A percentile compares a stretch with the other conserved stretches of the same genome.
Evolutionary conservation across 1,284 basidiomycete species (phyloP).

Genomic region (Leccinum pallidistipes): DNA sequence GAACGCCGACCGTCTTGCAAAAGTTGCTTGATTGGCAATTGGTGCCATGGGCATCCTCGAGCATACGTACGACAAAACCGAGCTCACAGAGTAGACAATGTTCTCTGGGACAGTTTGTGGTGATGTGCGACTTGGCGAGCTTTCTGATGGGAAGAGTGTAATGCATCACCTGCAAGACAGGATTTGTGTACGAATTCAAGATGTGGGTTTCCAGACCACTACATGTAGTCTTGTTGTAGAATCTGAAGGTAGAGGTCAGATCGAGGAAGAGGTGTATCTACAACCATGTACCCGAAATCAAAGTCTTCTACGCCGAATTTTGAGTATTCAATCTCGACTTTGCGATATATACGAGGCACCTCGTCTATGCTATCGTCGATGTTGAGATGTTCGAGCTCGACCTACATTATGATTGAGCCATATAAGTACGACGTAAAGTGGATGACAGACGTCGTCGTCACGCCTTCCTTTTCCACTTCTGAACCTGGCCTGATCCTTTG

Average conservation of each 20-base stretch:
- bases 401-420: conserved; percentile 31
- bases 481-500: conserved; percentile 69
- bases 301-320: conserved; percentile 99
- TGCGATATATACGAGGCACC: conserved; percentile 84
- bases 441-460: conserved; percentile 38
- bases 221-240: conserved; percentile 88
- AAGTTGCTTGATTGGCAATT: conserved; percentile 98
- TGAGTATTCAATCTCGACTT: conserved; percentile 97
- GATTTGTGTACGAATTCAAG: conserved; percentile 95
- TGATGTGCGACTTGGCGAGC: conserved; percentile 90
- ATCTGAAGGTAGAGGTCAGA: conserved; percentile 47
- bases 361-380: conserved; percentile 53
- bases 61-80: conserved; percentile 94
- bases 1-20: conserved; percentile 85
- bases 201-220: conserved; percentile 98
- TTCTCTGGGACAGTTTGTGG: conserved; percentile 82
- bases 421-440: not conserved
- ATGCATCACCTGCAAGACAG: conserved; percentile 88
- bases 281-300: conserved; percentile 79
- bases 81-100: conserved; percentile 95
- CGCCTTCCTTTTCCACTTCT: conserved; percentile 72
- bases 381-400: conserved; percentile 49
- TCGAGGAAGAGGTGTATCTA: not conserved
- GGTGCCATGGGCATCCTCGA: conserved; percentile 90
- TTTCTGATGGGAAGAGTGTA: conserved; percentile 78